Evolutionary conservation across 129 eudicot species (phyloP).

Genomic region (Helianthus annuus): DNA sequence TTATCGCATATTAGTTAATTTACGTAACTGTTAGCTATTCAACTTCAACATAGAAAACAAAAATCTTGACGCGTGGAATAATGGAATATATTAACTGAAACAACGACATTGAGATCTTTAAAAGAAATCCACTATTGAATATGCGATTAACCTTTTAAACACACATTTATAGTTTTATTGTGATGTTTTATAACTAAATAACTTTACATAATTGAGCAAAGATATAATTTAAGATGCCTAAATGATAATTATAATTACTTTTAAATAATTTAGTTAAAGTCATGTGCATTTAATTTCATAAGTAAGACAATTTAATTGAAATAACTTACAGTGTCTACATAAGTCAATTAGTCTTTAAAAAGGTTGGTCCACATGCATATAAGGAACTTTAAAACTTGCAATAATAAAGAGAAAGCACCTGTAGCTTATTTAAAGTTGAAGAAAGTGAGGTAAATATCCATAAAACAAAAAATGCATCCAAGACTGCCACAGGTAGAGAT

Average conservation of each 20-base stretch:
- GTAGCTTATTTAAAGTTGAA: constrained; percentile 86
- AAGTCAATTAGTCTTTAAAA: neutral
- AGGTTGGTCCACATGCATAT: neutral
- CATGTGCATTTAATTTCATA: neutral
- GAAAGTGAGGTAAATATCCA: constrained; percentile 98
- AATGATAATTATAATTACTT: neutral
- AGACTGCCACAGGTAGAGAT: constrained; percentile 92
- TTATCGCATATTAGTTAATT: neutral
- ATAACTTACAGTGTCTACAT: neutral
- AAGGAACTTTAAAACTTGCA: neutral
- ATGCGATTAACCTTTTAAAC: neutral
- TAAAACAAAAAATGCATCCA: constrained; percentile 97
- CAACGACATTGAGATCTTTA: neutral
- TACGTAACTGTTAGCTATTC: neutral
- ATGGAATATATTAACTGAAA: neutral
- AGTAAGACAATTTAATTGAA: neutral
- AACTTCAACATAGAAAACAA: neutral
- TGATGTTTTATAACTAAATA: neutral
- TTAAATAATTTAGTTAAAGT: neutral
- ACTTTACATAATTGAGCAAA: neutral
- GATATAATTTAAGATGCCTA: neutral
- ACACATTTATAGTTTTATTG: neutral
- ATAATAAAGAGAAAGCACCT: constrained; percentile 50
- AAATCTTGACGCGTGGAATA: neutral
- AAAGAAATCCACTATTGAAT: neutral